phyloP scores from a whole-genome alignment of 2,329 filamentous ascomycete species.

The Biscogniauxia marginata region DNA sequence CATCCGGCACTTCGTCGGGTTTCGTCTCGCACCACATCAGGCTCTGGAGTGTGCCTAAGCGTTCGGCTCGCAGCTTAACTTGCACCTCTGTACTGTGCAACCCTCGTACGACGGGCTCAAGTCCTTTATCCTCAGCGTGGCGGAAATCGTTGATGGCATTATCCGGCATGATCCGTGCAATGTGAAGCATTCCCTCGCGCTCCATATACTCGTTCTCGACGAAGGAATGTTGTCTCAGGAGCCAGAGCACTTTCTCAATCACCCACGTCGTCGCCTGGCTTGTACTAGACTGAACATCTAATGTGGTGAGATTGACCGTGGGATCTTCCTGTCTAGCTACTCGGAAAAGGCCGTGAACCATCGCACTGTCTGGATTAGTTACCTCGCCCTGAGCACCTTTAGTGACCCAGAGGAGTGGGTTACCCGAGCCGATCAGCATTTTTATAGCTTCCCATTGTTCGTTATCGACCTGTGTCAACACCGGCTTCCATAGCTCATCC shows the following conservation, averaged over 20 bases:
- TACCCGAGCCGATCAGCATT: conserved; percentile 13
- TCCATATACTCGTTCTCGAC: conserved; percentile 32
- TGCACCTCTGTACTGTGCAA: conserved; percentile 12
- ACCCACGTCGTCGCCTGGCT: conserved; percentile 15
- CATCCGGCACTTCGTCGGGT: conserved; percentile 1
- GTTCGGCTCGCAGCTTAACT: conserved; percentile 14
- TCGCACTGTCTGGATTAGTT: conserved; percentile 21
- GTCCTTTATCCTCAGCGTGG: conserved; percentile 4
- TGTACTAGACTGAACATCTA: conserved; percentile 17
- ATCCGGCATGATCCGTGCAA: conserved; percentile 29
- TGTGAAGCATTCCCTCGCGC: conserved; percentile 25
- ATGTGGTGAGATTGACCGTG: conserved; percentile 1
- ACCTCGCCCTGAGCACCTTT: conserved; percentile 21
- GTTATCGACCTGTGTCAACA: conserved; percentile 4
- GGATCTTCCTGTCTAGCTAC: conserved; percentile 21
- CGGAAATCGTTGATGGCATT: conserved; percentile 20
- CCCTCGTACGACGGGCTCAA: conserved; percentile 6
- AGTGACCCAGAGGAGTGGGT: conserved; percentile 28
- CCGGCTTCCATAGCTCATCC: conserved; percentile 7
- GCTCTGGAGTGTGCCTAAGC: conserved; percentile 24
- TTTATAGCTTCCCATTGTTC: conserved; percentile 25
- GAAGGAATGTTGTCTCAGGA: background rate
- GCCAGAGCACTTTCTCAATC: conserved; percentile 16
- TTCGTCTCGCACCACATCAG: conserved; percentile 14
- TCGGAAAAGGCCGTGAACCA: conserved; percentile 24